Evolutionary conservation across 257 asterid genomes (phyloP).

Genomic region (Rubia yunnanensis): DNA sequence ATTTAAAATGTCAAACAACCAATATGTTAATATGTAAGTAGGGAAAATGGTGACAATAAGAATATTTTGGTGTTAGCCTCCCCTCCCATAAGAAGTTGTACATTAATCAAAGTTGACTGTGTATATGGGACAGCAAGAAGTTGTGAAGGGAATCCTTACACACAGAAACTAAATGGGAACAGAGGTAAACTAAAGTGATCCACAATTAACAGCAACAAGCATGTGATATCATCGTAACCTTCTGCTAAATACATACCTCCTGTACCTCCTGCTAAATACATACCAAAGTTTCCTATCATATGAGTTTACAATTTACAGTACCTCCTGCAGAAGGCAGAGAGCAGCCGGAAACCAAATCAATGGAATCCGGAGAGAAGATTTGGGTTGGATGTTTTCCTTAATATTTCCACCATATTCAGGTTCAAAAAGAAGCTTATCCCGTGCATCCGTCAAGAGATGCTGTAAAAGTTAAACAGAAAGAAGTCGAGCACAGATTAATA

Average conservation of each 20-base stretch:
- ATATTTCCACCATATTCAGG: conserved; percentile 87
- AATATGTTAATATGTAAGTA: too few relatives aligned
- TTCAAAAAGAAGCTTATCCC: conserved; percentile 97
- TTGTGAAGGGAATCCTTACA: neutral
- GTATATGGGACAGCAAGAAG: too few relatives aligned
- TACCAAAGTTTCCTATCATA: conserved; percentile 8
- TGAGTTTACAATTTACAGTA: conserved; percentile 17
- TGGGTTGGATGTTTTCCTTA: conserved; percentile 78
- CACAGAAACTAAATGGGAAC: neutral
- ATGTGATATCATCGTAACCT: neutral
- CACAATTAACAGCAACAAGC: conserved; percentile 1
- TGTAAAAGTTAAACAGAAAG: conserved; percentile 22
- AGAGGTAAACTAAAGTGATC: neutral
- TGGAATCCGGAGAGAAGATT: conserved; percentile 71
- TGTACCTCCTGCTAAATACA: neutral
- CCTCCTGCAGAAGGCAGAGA: conserved; percentile 98
- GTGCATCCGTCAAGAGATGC: conserved; percentile 84
- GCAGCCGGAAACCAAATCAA: conserved; percentile 97
- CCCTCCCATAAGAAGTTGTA: too few relatives aligned
- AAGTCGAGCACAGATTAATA: conserved; percentile 5
- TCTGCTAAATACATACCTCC: neutral
- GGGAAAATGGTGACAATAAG: too few relatives aligned
- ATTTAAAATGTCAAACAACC: neutral
- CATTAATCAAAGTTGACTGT: too few relatives aligned
- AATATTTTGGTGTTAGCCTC: too few relatives aligned